Percentiles rank a stretch among this genome's conserved stretches.
phyloP scores from a whole-genome alignment of 345 rosid species.

The Rhizophora mangle region DNA sequence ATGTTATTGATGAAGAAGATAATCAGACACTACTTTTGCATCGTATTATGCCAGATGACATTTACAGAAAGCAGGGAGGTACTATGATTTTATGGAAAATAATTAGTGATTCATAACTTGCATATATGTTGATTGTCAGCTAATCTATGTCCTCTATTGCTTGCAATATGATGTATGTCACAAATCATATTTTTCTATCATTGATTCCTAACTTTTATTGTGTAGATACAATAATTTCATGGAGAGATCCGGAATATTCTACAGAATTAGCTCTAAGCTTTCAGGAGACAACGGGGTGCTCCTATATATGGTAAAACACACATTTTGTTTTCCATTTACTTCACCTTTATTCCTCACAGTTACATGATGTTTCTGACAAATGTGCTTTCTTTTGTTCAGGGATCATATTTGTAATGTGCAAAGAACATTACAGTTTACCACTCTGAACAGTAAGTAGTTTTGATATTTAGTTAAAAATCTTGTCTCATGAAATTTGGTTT shows the following conservation, averaged over 20 bases:
- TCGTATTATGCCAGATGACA: conserved; percentile 69
- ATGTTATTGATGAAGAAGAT: conserved; percentile 85
- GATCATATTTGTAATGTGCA: conserved; percentile 82
- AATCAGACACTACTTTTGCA: conserved; percentile 72
- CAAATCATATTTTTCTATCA: not conserved
- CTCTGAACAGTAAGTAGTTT: conserved; percentile 66
- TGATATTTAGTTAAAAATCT: not conserved
- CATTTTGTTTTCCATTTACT: not conserved
- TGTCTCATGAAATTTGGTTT: not conserved
- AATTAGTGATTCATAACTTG: not conserved
- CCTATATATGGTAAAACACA: conserved; percentile 70
- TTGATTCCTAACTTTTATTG: conserved; percentile 7
- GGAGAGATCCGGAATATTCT: conserved; percentile 90
- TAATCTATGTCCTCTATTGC: not conserved
- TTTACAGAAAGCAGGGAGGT: conserved; percentile 93
- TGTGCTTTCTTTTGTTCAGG: conserved; percentile 38
- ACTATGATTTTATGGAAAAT: conserved; percentile 13
- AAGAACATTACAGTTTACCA: conserved; percentile 76
- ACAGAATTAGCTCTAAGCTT: conserved; percentile 96
- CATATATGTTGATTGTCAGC: not conserved
- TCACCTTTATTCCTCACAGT: not conserved
- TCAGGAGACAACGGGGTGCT: conserved; percentile 91
- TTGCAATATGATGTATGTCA: not conserved
- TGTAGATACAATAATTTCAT: conserved; percentile 91
- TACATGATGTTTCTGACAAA: not conserved